phyloP scores from a whole-genome alignment of 1,284 basidiomycete species.

The Ceratobasidium sp. region DNA sequence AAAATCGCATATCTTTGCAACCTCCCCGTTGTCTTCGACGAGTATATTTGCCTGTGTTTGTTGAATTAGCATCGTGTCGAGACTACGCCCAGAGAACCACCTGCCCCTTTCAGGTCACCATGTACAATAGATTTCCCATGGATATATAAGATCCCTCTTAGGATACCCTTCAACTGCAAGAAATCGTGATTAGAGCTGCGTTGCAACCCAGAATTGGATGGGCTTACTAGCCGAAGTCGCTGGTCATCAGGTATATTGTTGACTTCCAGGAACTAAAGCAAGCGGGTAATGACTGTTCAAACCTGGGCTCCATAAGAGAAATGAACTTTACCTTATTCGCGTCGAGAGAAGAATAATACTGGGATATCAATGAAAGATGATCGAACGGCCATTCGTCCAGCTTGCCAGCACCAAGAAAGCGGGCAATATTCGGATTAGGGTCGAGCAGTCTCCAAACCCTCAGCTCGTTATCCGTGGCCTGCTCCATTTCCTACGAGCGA shows the following conservation, averaged over 20 bases:
- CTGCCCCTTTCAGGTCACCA: conserved; percentile 31
- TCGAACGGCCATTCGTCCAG: conserved; percentile 13
- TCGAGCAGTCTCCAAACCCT: conserved; percentile 5
- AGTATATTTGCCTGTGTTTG: conserved; percentile 12
- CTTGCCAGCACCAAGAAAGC: conserved; percentile 1
- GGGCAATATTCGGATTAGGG: conserved; percentile 6
- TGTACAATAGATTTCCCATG: conserved; percentile 15
- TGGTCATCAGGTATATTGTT: background rate
- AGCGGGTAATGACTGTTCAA: background rate
- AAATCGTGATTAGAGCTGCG: background rate
- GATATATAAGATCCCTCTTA: conserved; percentile 14
- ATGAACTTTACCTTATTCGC: background rate
- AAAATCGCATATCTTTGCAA: conserved; percentile 33
- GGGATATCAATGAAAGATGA: conserved; percentile 1
- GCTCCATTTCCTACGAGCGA: background rate
- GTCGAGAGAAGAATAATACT: background rate
- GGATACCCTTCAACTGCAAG: background rate
- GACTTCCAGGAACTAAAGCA: background rate
- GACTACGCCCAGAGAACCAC: background rate
- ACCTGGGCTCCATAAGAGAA: background rate
- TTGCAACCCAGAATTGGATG: no score
- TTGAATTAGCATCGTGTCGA: background rate
- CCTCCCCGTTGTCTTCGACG: conserved; percentile 1
- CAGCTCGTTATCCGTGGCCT: background rate
- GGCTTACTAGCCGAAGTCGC: background rate